phyloP scores from a whole-genome alignment of 805 yeast species.

The Metschnikowia amazonensis region DNA sequence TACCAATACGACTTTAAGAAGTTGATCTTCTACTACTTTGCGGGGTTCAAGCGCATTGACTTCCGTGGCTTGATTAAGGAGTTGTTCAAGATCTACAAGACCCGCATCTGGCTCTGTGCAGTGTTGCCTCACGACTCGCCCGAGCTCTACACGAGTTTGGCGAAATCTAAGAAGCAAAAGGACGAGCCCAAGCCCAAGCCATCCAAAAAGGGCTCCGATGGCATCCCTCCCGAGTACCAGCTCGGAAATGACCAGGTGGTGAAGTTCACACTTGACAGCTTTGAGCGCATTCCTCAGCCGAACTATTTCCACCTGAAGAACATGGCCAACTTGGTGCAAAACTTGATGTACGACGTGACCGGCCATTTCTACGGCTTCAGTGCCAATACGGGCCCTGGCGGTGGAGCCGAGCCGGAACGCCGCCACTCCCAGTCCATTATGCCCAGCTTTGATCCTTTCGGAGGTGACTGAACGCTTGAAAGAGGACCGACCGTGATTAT shows the following conservation, averaged over 20 bases:
- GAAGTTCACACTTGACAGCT: slow-evolving; percentile 43
- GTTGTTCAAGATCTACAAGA: slow-evolving; percentile 43
- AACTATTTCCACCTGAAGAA: slow-evolving; percentile 52
- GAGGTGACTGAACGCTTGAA: slow-evolving; percentile 7
- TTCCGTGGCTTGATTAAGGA: slow-evolving; percentile 43
- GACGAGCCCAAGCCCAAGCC: slow-evolving; percentile 1
- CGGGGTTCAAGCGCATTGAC: slow-evolving; percentile 44
- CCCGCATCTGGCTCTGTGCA: slow-evolving; percentile 47
- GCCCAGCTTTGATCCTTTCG: slow-evolving; percentile 16
- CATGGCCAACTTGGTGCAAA: slow-evolving; percentile 43
- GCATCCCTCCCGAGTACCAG: slow-evolving; percentile 37
- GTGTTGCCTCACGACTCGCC: slow-evolving; percentile 41
- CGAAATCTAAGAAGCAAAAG: slow-evolving; percentile 8
- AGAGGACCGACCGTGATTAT: neutral
- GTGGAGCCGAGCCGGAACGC: slow-evolving; percentile 4
- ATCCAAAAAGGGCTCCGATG: slow-evolving; percentile 3
- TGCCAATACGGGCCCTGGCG: slow-evolving; percentile 2
- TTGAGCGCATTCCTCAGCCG: slow-evolving; percentile 39
- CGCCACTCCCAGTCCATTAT: slow-evolving; percentile 12
- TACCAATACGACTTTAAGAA: slow-evolving; percentile 45
- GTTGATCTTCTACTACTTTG: slow-evolving; percentile 44
- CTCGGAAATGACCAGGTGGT: slow-evolving; percentile 38
- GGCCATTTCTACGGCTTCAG: slow-evolving; percentile 43
- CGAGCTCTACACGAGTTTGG: slow-evolving; percentile 22
- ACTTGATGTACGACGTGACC: slow-evolving; percentile 40